Evolutionary conservation across 2,329 filamentous ascomycete genomes (phyloP).

Genomic region (Paecilomyces dactylethromorphus): DNA sequence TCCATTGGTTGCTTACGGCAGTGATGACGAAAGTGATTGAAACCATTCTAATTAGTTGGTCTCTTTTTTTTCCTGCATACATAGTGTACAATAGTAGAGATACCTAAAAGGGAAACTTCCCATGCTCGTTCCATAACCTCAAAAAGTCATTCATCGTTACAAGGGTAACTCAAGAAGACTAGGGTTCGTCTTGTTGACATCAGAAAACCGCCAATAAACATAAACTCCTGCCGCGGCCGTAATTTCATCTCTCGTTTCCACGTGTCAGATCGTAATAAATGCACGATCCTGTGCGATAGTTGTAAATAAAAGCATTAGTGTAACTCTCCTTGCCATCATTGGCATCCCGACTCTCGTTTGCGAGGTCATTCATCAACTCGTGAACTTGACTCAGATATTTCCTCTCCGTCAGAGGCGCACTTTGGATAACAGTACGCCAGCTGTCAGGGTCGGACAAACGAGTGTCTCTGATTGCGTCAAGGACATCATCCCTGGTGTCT

Average conservation of each 20-base stretch:
- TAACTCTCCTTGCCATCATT: constrained; percentile 46
- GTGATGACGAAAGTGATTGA: constrained; percentile 71
- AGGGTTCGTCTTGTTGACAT: neutral
- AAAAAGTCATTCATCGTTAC: constrained; percentile 7
- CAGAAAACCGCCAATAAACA: neutral
- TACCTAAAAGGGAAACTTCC: constrained; percentile 1
- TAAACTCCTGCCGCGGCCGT: neutral
- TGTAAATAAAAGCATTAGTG: constrained; percentile 80
- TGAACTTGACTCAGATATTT: constrained; percentile 80
- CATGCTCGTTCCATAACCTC: constrained; percentile 1
- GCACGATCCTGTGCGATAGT: constrained; percentile 77
- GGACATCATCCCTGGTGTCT: constrained; percentile 76
- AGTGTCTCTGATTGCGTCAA: constrained; percentile 69
- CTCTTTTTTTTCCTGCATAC: constrained; percentile 2
- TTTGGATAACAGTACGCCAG: constrained; percentile 77
- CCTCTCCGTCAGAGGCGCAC: constrained; percentile 67
- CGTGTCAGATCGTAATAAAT: constrained; percentile 73
- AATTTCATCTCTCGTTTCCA: constrained; percentile 14
- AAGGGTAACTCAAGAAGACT: neutral
- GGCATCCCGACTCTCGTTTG: constrained; percentile 36
- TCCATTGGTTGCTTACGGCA: constrained; percentile 81
- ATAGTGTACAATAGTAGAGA: constrained; percentile 23
- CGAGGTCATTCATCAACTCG: constrained; percentile 62
- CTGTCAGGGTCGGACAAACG: constrained; percentile 71
- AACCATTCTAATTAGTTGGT: neutral